Conservation (phyloP, 2,329 filamentous ascomycete genomes). For the Cercospora sp. region DNA sequence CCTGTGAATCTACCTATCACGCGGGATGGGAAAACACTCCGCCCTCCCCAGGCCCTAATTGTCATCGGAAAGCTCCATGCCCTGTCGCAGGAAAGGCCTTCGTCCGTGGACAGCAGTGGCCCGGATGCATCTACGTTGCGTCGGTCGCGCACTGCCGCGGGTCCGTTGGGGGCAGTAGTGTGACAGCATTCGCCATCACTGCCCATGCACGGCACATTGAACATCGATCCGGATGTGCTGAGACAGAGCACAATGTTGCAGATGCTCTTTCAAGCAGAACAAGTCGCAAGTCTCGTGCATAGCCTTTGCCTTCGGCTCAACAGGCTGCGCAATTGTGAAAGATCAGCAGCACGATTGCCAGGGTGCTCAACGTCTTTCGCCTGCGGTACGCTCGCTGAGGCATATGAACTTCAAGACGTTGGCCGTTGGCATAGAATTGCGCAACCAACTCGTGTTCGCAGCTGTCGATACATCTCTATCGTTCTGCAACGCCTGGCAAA, state of each 20-base stretch:
- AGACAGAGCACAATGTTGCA: background rate
- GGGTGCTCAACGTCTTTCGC: background rate
- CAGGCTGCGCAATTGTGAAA: background rate
- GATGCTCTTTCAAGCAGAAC: background rate
- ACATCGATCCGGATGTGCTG: background rate
- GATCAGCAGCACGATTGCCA: background rate
- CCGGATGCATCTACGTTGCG: background rate
- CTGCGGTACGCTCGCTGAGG: background rate
- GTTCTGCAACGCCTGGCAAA: background rate
- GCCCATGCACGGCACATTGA: background rate
- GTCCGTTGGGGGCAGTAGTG: background rate
- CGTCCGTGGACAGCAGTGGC: background rate
- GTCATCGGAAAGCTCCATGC: background rate
- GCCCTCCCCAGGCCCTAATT: background rate
- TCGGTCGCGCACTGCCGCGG: background rate
- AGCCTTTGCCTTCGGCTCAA: background rate
- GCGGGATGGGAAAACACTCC: background rate
- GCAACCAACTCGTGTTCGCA: constrained; percentile 1
- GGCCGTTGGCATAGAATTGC: background rate
- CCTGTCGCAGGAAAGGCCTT: background rate
- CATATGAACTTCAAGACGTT: background rate
- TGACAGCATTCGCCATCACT: background rate
- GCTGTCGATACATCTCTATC: background rate
- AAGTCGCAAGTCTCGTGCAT: background rate
- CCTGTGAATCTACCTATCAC: background rate